Evolutionary conservation across 768 basidiomycete species (phyloP), one percentile per base, ranked within the genome.

Genomic region (Calocybe indica): DNA sequence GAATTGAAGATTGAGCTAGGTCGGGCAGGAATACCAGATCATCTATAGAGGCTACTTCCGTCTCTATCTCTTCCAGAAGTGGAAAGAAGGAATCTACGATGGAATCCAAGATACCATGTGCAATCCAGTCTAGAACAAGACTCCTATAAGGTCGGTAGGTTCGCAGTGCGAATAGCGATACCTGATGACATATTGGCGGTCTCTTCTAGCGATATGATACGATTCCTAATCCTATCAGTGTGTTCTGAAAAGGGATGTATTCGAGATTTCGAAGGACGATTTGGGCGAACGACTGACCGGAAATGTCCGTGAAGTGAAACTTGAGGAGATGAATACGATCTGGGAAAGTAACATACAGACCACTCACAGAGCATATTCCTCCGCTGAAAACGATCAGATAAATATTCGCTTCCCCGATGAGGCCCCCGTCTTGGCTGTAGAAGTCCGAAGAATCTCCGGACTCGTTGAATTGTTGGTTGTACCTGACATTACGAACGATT

Each of bases 61-160:
- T 73, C 58, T 90, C 90, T 34, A 96, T 85, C 49, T 83, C 81
- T 53, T 83, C 77, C 49, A 93, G 69, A 49, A 92, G 75, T 1
- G 91, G 91, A 62, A 92, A 92, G 67, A 94, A 94, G 1, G 89
- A 85, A 60, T 97, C 93, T 14, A 97, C 92, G 45, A 97, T 83
- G 1, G 92, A 94, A 58, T 96, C 94, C 53, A 97, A 70, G 46
- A 96, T 75, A 14, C 85, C 88, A 63, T 97, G 92, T 0, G 91
- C 92, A 53, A 97, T 89, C 91, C 92, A 95, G 60, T 93, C 93
- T 92, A 52, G 35, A 15, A 40, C 13, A 29, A n/a, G 49, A 29
- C 28, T 46, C 22, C 22, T 50, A 12, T 34, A 37, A 33, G 29
- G 41, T 43, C 13, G 55, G 28, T 45, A 6, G 14, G 9, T 12